Base-by-base conservation (phyloP, 495 filamentous ascomycete species). In the Cercophora scortea region DNA sequence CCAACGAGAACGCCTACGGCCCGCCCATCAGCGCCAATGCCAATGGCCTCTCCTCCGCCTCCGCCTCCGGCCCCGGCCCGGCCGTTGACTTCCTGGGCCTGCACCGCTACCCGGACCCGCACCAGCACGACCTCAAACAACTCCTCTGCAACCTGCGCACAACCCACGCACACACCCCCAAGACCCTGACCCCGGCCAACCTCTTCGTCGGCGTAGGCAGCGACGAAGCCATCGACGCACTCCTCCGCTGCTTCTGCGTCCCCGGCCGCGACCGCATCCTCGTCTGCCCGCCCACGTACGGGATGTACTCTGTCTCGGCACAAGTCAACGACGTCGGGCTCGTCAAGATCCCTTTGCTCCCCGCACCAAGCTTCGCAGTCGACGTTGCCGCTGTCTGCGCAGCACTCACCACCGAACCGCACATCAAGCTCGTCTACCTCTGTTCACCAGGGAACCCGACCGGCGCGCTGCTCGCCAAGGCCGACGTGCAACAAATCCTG, bases 401-500 rank as follows among this genome's bases (percentile, higher is more conserved):
- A 38, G 62, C 74, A 0, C 77, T 97, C 0, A 73, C 83, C 8
- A 70, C 71, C 4, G 82, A 89, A 57, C 55, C 62, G 8, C 71
- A 44, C 45, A 89, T 98, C 69, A 97, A 98, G 67, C 56, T 98
- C 32, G 81, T 84, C 42, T 98, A 97, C 61, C 73, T 96, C 57
- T 95, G 90, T 76, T 92, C 89, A 3, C 93, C 93, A 0, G 93
- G 93, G 3, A 98, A 98, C 68, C 93, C 94, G 0, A 97, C 93
- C 0, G 90, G 82, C 16, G 79, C 82, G 32, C 67, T 95, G 19
- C 77, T 96, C 45, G 71, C 75, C 45, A 95, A 95, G 60, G 71
- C 74, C n/a, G 87, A 91, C 51, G 74, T 98, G 48, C 74, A 74
- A 47, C 68, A 77, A 53, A 70, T 97, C 16, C 79, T 98, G 17